These are phyloP conservation scores for Cryptococcus depauperatus DNA, from an alignment of 1,284 basidiomycete species.

Conservation along the genomic window DNA sequence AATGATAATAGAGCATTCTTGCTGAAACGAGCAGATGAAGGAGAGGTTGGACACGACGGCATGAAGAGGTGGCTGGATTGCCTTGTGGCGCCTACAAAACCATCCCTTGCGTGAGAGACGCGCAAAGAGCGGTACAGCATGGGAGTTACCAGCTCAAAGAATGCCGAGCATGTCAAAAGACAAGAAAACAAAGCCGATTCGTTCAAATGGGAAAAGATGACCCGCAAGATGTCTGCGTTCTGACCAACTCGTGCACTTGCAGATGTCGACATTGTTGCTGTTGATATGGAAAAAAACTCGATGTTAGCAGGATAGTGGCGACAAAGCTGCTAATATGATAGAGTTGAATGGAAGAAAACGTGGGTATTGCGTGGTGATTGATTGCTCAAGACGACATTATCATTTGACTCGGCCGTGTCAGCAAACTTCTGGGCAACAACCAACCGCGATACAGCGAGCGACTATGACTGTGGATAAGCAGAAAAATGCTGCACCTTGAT, in stretches of 20 bases:
- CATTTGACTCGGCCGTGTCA: no score
- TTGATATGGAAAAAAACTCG: no score
- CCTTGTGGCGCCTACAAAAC: conserved; percentile 3
- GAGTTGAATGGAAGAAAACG: no score
- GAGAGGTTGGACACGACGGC: background rate
- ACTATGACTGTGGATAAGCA: no score
- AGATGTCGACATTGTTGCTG: no score
- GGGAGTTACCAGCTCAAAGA: conserved; percentile 8
- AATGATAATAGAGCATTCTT: background rate
- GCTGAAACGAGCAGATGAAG: background rate
- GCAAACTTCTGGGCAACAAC: no score
- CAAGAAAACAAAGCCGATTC: conserved; percentile 3
- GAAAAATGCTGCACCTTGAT: no score
- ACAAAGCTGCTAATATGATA: no score
- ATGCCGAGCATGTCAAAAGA: conserved; percentile 7
- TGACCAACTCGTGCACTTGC: conserved; percentile 1
- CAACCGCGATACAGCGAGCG: no score
- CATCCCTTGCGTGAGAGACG: background rate
- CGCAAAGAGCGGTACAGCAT: conserved; percentile 4
- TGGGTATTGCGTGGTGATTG: no score
- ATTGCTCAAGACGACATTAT: no score
- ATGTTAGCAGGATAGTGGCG: no score
- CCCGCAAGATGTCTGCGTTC: conserved; percentile 8
- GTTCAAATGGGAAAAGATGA: conserved; percentile 4
- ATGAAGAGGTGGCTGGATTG: background rate